Conservation (phyloP, 208 protist species). For the Leishmania tropica region DNA sequence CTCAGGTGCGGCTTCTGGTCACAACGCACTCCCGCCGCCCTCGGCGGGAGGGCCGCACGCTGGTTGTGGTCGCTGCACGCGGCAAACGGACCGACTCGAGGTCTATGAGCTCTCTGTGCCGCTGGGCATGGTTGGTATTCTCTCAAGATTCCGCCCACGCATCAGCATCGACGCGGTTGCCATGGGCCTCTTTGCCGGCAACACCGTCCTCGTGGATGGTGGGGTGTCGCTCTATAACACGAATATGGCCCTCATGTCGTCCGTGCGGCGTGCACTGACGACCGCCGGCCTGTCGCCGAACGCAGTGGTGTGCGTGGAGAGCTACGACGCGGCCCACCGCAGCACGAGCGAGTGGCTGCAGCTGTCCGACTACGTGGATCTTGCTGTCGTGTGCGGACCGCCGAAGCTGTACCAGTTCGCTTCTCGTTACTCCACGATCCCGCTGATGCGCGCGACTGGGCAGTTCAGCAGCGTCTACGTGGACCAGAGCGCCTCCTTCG, state of each 20-base stretch:
- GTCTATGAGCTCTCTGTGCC: slow-evolving; percentile 55
- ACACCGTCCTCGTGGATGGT: slow-evolving; percentile 57
- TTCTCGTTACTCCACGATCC: slow-evolving; percentile 39
- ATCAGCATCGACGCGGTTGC: slow-evolving; percentile 51
- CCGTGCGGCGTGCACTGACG: slow-evolving; percentile 35
- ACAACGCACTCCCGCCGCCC: neutral
- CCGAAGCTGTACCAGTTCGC: slow-evolving; percentile 57
- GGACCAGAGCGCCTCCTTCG: slow-evolving; percentile 57
- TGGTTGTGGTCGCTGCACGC: slow-evolving; percentile 17
- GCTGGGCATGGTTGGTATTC: slow-evolving; percentile 55
- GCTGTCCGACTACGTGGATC: slow-evolving; percentile 44
- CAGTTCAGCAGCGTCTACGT: slow-evolving; percentile 59
- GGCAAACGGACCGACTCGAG: slow-evolving; percentile 22
- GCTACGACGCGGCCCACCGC: slow-evolving; percentile 36
- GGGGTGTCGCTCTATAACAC: slow-evolving; percentile 46
- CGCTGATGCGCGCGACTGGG: slow-evolving; percentile 51
- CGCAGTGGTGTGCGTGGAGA: slow-evolving; percentile 51
- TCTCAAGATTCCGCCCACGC: slow-evolving; percentile 59
- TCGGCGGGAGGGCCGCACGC: neutral
- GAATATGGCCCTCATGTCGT: slow-evolving; percentile 40
- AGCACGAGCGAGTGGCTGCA: slow-evolving; percentile 47
- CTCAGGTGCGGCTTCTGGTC: neutral
- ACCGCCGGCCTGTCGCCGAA: slow-evolving; percentile 36
- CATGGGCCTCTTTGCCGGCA: slow-evolving; percentile 58
- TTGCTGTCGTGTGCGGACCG: slow-evolving; percentile 58